Conservation (phyloP, 2,329 filamentous ascomycete species). For the Graphilbum fragrans region DNA sequence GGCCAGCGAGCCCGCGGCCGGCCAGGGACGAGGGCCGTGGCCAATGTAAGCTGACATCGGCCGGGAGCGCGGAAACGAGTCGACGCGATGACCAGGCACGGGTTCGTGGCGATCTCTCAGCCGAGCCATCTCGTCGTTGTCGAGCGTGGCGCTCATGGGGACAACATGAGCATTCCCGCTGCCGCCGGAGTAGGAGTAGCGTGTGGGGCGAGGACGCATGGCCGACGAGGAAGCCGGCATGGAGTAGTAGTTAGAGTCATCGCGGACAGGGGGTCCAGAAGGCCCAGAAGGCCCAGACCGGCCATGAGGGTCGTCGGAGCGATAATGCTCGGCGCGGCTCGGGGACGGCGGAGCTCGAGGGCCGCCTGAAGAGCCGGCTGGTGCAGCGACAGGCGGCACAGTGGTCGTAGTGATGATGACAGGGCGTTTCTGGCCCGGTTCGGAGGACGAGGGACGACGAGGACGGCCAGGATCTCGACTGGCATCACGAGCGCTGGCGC, state of each 20-base stretch:
- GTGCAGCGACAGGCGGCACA: conserved; percentile 12
- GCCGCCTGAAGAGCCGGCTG: neutral
- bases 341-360: conserved; percentile 11
- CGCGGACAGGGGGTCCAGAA: conserved; percentile 38
- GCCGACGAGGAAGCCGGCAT: conserved; percentile 44
- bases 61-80: conserved; percentile 24
- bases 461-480: conserved; percentile 29
- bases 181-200: conserved; percentile 20
- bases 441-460: conserved; percentile 39
- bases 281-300: no score
- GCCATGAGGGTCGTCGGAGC: conserved; percentile 34
- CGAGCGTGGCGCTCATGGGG: conserved; percentile 34
- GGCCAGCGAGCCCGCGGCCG: neutral
- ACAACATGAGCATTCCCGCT: neutral
- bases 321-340: conserved; percentile 26
- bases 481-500: conserved; percentile 33
- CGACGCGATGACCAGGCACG: conserved; percentile 25
- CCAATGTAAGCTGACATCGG: conserved; percentile 33
- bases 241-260: conserved; percentile 37
- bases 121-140: conserved; percentile 38
- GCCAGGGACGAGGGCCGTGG: conserved; percentile 21
- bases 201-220: conserved; percentile 32
- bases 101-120: conserved; percentile 35
- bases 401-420: conserved; percentile 46
- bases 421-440: conserved; percentile 35